A percentile compares a stretch with the other conserved stretches of the same genome.
These are phyloP conservation scores for Tolypocladium amazonense DNA, from an alignment of 2,329 filamentous ascomycete genomes.

Conservation along the genomic window DNA sequence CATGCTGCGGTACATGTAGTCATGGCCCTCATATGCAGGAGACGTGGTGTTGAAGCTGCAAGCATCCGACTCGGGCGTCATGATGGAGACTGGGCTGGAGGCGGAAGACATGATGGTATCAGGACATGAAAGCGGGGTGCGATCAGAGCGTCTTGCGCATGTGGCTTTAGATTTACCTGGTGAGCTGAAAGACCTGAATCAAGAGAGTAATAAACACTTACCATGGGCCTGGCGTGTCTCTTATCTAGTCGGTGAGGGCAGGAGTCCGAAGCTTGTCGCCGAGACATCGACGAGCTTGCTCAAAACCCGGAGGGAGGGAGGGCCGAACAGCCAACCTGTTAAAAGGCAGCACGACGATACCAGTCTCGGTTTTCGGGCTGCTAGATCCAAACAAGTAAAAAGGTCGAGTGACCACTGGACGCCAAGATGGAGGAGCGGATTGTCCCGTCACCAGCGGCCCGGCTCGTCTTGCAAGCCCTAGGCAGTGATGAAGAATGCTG, in stretches of 20 bases:
- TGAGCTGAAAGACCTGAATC: not conserved
- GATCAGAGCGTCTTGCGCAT: not conserved
- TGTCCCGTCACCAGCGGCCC: not conserved
- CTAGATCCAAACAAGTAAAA: not conserved
- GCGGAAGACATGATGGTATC: conserved; percentile 6
- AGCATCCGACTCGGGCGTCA: conserved; percentile 8
- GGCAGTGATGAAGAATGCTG: not conserved
- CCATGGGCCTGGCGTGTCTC: not conserved
- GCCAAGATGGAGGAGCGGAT: not conserved
- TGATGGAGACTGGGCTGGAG: conserved; percentile 7
- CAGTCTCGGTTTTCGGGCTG: not conserved
- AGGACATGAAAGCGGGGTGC: not conserved
- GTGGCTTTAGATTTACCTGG: not conserved
- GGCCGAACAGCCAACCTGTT: not conserved
- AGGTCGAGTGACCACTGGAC: not conserved
- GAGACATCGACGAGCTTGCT: not conserved
- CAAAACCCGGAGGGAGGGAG: not conserved
- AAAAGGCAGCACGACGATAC: not conserved
- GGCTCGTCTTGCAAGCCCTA: not conserved
- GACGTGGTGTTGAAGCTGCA: conserved; percentile 4
- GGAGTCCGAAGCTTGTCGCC: not conserved
- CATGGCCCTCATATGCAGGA: conserved; percentile 1
- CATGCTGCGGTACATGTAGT: conserved; percentile 1
- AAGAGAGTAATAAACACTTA: not conserved
- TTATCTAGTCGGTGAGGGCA: not conserved